These are phyloP conservation scores for Plasmodium gaboni DNA, from an alignment of 169 alveolate genomes.

Conservation along the genomic window DNA sequence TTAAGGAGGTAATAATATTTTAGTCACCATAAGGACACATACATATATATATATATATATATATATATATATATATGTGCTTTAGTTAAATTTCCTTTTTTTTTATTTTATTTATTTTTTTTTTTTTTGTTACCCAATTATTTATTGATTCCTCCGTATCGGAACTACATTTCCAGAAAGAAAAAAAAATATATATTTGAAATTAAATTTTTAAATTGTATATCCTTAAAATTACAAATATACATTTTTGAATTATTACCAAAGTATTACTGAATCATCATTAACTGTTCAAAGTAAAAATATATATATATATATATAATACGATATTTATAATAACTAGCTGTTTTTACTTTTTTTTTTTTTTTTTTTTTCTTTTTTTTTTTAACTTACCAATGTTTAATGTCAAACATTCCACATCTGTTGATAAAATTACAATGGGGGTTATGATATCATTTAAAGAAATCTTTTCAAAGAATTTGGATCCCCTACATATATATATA, in stretches of 20 bases:
- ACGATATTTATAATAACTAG: background rate
- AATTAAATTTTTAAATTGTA: background rate
- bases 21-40: too few relatives aligned
- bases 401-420: conserved; percentile 58
- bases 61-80: background rate
- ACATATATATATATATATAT: background rate
- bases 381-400: conserved; percentile 31
- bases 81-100: background rate
- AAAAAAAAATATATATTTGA: conserved; percentile 2
- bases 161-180: conserved; percentile 12
- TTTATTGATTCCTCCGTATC: conserved; percentile 57
- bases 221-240: too few relatives aligned
- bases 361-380: background rate
- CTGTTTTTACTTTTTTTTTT: background rate
- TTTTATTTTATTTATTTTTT: background rate
- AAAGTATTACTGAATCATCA: conserved; percentile 51
- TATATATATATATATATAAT: background rate
- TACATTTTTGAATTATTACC: conserved; percentile 1
- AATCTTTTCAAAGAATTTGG: conserved; percentile 32
- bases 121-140: conserved; percentile 45
- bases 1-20: too few relatives aligned
- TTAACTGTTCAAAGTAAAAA: conserved; percentile 25
- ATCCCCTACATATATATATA: conserved; percentile 30
- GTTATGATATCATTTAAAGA: conserved; percentile 42
- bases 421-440: conserved; percentile 56